These are phyloP conservation scores for Spatholobus suberectus DNA, from an alignment of 306 rosid genomes.

Conservation along the genomic window DNA sequence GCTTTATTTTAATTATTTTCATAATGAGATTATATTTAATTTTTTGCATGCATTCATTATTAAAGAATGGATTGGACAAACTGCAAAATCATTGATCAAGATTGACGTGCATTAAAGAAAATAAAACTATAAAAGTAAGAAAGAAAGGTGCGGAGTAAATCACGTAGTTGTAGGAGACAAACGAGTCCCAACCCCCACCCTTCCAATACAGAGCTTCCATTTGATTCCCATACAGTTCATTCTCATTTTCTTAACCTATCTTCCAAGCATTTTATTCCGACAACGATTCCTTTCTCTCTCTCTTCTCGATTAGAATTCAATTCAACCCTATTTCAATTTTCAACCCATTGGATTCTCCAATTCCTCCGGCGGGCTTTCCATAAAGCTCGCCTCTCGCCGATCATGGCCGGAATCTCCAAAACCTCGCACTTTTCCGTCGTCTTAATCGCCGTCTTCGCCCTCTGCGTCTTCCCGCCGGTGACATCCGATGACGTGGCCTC, in stretches of 20 bases:
- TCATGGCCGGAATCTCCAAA: slow-evolving; percentile 47
- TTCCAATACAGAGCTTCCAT: too few relatives aligned
- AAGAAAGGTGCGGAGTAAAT: neutral
- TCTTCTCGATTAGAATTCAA: neutral
- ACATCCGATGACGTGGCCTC: slow-evolving; percentile 47
- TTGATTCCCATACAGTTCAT: too few relatives aligned
- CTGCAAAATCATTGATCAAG: neutral
- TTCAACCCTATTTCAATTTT: neutral
- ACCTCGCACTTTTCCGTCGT: slow-evolving; percentile 9
- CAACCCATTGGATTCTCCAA: neutral
- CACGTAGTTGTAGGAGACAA: neutral
- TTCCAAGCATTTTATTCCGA: neutral
- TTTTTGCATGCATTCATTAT: neutral
- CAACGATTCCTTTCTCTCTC: neutral
- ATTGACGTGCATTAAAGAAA: neutral
- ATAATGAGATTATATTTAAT: neutral
- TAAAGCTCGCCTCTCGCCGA: slow-evolving; percentile 47
- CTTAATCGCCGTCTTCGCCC: slow-evolving; percentile 31
- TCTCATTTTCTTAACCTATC: slow-evolving; percentile 1
- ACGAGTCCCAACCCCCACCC: neutral
- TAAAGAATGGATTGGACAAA: neutral
- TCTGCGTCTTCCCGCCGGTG: slow-evolving; percentile 43
- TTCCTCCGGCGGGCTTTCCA: slow-evolving; percentile 34
- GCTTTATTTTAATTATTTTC: neutral
- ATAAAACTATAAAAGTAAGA: neutral